Evolutionary conservation across 129 eudicot species (phyloP), one percentile per base, ranked within the genome.

Genomic region (Pulicaria dysenterica): DNA sequence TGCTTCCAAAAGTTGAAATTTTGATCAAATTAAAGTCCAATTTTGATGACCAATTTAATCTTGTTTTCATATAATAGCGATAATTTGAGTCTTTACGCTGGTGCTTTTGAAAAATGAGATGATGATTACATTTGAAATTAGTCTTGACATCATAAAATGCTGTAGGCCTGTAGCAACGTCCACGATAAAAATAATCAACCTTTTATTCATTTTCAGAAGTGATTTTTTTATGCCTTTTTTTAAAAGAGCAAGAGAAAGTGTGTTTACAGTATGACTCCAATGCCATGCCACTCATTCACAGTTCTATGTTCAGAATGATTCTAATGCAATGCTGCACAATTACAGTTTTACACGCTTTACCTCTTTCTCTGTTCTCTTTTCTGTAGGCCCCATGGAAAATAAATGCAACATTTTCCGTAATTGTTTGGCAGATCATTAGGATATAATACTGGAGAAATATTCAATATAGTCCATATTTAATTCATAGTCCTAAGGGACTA

Each of bases 1-100:
- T 46, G 69, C 31, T 46, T 73, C 69, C 44, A 59, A 73, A 6
- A 61, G 43, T 38, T 73, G 13, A 58, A 24, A 24, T 44, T 43
- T 44, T 72, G 42, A 8, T n/a, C 16, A 34, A 11, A 31, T 45
- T 45, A 60, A 24, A 57, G 67, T 43, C 7, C 24, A 44, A 24
- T 7, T 72, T 3, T 39, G 31, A 38, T 72, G 37, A 34, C 77
- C 69, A 14, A 9, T 10, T 56, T 58, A 72, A 60, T 37, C 19
- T 41, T 72, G 31, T 64, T 38, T 72, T 34, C 46, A 46, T n/a
- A 45, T 72, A 13, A 40, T 72, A 36, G 45, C 12, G 31, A 15
- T 4, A 4, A 14, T 71, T 70, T 44, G 7, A 56, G n/a, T 40
- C 44, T 56, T 42, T 10, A 70, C 11, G 16, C 8, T 17, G 64